Conservation (phyloP, 2,329 filamentous ascomycete genomes). For the Phialophora tarda region DNA sequence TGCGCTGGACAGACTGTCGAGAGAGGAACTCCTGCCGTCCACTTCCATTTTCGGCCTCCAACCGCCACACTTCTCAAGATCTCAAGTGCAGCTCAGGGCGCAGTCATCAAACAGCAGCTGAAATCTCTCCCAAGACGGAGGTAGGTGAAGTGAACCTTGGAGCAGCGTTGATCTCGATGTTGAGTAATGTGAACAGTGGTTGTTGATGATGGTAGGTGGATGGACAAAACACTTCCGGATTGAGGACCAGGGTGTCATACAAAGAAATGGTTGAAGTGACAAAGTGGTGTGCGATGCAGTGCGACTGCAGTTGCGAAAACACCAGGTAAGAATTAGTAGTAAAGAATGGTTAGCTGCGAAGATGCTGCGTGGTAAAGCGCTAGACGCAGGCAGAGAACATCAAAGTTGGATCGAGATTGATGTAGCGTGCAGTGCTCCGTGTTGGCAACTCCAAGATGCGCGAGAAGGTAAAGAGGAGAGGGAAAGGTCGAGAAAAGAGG, state of each 20-base stretch:
- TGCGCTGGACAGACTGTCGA: constrained; percentile 39
- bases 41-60: constrained; percentile 34
- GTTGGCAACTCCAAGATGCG: constrained; percentile 11
- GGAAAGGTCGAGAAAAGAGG: constrained; percentile 31
- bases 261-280: constrained; percentile 9
- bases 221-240: constrained; percentile 5
- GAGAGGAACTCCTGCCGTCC: constrained; percentile 38
- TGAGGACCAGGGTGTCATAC: constrained; percentile 7
- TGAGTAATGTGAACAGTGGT: background rate
- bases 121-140: background rate
- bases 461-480: constrained; percentile 33
- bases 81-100: constrained; percentile 5
- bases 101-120: constrained; percentile 15
- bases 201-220: constrained; percentile 1
- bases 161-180: background rate
- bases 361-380: constrained; percentile 20
- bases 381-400: constrained; percentile 24
- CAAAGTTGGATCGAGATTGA: constrained; percentile 16
- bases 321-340: constrained; percentile 18
- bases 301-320: constrained; percentile 10
- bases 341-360: constrained; percentile 18
- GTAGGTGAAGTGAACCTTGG: background rate
- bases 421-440: constrained; percentile 9
- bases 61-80: constrained; percentile 8
- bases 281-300: constrained; percentile 4